Evolutionary conservation across 1,284 basidiomycete species (phyloP), one percentile per base, ranked within the genome.

Genomic region (Ustilago curta): DNA sequence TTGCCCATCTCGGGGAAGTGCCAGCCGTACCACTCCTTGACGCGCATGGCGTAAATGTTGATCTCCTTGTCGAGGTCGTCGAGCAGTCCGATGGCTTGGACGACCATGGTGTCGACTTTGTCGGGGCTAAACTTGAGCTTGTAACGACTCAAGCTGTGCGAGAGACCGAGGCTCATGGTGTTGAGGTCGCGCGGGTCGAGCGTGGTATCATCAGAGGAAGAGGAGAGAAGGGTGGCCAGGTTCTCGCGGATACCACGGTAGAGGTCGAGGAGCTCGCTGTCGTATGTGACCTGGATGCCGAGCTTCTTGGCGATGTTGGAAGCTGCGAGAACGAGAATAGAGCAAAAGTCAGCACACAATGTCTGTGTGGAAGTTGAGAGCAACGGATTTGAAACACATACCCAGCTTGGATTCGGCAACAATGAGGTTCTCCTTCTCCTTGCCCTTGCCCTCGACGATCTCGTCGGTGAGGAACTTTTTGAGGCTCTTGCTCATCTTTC

Each of bases 11-110:
- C 96, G 11, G 96, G 96, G 90, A 98, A 98, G 88, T 99, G 96
- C 96, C 96, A 99, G 25, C 96, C 96, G 84, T 98, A 99, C 96
- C 96, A 99, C 89, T 98, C 96, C 90, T 98, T 98, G 61, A 97
- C 94, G 84, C 96, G 90, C 96, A 99, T 99, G 21, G 95, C 91
- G 85, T 98, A 99, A 67, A 98, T 97, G 88, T 99, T 99, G 86
- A 98, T 94, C 87, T 99, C 96, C 88, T 99, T 99, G 91, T 99
- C 96, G 40, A 99, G 88, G 85, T 99, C 96, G 83, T 99, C 96
- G 62, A 99, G 89, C 25, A 99, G 88, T n/a, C 95, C 96, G 83
- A 99, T 97, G 16, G 96, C 96, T 87, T 99, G 97, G 35, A 99
- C 93, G 69, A 99, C 92, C 97, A 99, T 99, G 23, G 95, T 97